Evolutionary conservation across 345 rosid genomes (phyloP).

Genomic region (Conringia planisiliqua): DNA sequence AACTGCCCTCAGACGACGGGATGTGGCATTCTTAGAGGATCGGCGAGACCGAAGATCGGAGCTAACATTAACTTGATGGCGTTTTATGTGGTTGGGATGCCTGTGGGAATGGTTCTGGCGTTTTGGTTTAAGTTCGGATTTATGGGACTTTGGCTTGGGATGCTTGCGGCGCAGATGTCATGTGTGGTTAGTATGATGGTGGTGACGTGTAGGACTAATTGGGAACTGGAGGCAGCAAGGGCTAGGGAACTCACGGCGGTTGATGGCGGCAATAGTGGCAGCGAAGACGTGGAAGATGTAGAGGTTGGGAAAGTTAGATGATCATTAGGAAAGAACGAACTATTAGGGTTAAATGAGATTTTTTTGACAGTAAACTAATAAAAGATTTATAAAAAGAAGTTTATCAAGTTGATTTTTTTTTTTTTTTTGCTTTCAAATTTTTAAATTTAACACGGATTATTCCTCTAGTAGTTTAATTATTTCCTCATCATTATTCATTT

Average conservation of each 20-base stretch:
- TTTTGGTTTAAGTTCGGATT: conserved; percentile 25
- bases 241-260: conserved; percentile 25
- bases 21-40: conserved; percentile 21
- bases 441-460: too few relatives aligned
- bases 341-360: neutral
- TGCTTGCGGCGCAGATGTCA: conserved; percentile 28
- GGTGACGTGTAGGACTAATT: conserved; percentile 14
- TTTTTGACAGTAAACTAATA: too few relatives aligned
- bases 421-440: too few relatives aligned
- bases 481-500: too few relatives aligned
- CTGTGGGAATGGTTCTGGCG: conserved; percentile 12
- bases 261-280: neutral
- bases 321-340: neutral
- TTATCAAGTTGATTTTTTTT: too few relatives aligned
- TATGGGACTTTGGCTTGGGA: conserved; percentile 32
- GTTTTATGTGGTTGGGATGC: conserved; percentile 29
- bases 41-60: conserved; percentile 32
- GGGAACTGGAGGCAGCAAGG: conserved; percentile 28
- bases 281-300: conserved; percentile 3
- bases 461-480: too few relatives aligned
- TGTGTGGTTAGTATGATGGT: conserved; percentile 31
- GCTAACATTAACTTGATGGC: conserved; percentile 9
- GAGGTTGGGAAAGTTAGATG: conserved; percentile 11
- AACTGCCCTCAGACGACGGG: conserved; percentile 33
- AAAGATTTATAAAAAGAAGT: too few relatives aligned